Conservation (phyloP, 495 filamentous ascomycete genomes). For the Penicillium silybi region DNA sequence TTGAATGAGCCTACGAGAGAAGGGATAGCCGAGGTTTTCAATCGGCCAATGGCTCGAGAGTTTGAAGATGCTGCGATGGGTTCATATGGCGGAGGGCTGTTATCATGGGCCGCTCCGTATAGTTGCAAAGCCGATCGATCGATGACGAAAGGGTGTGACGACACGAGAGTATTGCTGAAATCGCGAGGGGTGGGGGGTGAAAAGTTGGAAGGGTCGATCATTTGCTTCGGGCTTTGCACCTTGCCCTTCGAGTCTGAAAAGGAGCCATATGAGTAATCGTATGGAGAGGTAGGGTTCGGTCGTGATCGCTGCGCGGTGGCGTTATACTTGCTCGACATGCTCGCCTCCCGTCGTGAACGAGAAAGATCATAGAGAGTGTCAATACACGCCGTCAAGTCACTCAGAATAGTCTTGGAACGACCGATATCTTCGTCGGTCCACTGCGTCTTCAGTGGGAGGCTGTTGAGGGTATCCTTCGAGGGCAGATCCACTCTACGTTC, state of each 20-base stretch:
- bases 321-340: slow-evolving; percentile 35
- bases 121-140: slow-evolving; percentile 43
- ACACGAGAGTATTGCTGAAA: slow-evolving; percentile 13
- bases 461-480: slow-evolving; percentile 33
- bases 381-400: slow-evolving; percentile 77
- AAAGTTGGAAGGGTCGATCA: slow-evolving; percentile 16
- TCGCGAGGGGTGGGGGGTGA: slow-evolving; percentile 22
- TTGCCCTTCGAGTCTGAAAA: slow-evolving; percentile 34
- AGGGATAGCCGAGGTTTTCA: slow-evolving; percentile 39
- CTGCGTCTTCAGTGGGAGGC: slow-evolving; percentile 35
- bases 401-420: slow-evolving; percentile 58
- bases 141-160: slow-evolving; percentile 34
- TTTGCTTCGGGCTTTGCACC: slow-evolving; percentile 23
- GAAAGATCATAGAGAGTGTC: slow-evolving; percentile 89
- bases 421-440: slow-evolving; percentile 50
- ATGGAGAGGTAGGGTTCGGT: slow-evolving; percentile 23
- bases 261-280: slow-evolving; percentile 24
- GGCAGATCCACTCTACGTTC: slow-evolving; percentile 32
- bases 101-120: slow-evolving; percentile 39
- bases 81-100: slow-evolving; percentile 46
- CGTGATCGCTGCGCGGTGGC: slow-evolving; percentile 24
- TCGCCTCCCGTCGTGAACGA: slow-evolving; percentile 56
- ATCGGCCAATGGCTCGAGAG: slow-evolving; percentile 44
- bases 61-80: slow-evolving; percentile 42
- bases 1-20: slow-evolving; percentile 29